Evolutionary conservation across 768 basidiomycete genomes (phyloP).

Genomic region (Paxillus rubicundulus): DNA sequence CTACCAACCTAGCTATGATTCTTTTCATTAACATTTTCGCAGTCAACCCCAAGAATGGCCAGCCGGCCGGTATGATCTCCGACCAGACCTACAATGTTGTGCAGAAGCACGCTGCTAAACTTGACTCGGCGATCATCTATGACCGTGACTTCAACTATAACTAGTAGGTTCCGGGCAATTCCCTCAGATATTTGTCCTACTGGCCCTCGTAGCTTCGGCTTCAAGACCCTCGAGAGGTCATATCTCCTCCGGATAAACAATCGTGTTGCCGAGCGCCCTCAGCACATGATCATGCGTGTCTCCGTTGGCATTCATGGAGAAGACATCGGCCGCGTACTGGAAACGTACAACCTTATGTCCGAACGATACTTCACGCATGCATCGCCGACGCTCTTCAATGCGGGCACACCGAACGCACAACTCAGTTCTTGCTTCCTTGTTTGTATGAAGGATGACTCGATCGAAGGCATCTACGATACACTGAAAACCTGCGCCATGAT

Average conservation of each 20-base stretch:
- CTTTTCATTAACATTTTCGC: not conserved
- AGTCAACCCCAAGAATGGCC: constrained; percentile 96
- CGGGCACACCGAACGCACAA: constrained; percentile 94
- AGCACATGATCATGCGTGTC: constrained; percentile 99
- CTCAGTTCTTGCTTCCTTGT: constrained; percentile 97
- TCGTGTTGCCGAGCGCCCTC: constrained; percentile 93
- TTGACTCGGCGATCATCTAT: constrained; percentile 96
- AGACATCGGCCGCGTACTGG: constrained; percentile 84
- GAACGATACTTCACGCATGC: constrained; percentile 99
- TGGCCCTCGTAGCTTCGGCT: constrained; percentile 72
- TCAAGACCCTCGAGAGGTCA: constrained; percentile 98
- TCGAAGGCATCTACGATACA: constrained; percentile 99
- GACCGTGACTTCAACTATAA: constrained; percentile 98
- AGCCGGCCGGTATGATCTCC: constrained; percentile 87
- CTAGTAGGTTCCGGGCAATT: constrained; percentile 51
- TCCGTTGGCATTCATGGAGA: constrained; percentile 94
- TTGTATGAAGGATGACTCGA: constrained; percentile 97
- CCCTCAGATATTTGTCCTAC: not conserved
- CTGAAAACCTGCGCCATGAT: constrained; percentile 99
- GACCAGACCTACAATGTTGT: constrained; percentile 82
- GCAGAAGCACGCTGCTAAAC: constrained; percentile 70
- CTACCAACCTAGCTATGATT: not conserved
- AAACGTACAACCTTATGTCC: constrained; percentile 96
- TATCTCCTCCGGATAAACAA: constrained; percentile 94
- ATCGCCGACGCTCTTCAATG: constrained; percentile 97